Base-by-base conservation (phyloP, 371 early-diverging fungal species). In the Blyttiomyces sp. region DNA sequence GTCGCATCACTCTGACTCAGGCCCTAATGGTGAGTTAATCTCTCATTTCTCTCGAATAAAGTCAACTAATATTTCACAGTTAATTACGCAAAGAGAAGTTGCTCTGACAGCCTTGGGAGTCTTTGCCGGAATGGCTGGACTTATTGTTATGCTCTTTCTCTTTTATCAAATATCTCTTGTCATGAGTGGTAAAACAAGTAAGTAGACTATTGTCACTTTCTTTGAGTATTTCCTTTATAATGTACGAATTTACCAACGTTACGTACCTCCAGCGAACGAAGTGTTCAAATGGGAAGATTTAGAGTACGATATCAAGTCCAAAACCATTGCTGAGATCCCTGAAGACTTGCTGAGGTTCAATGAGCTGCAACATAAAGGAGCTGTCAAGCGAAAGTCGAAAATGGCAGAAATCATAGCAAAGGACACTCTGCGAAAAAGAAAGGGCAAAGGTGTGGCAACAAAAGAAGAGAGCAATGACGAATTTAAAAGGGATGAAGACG, bases 241-340 rank as follows among this genome's bases (percentile, higher is more conserved):
- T 23, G 7, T 21, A 23, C 28, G 16, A 50, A 3, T 19, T 45
- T 42, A 5, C 31, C 49, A 42, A 32, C 16, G 34, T 55, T n/a
- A n/a, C n/a, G n/a, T n/a, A 54, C 19, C 4, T 23, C 16, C 53
- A 74, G 77, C 79, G 31, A 79, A 79, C 51, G 79, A 79, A 54
- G 24, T 49, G 2, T 79, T 79, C 66, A 79, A 79, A 57, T 79
- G 79, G 79, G 74, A 73, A 16, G 79, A 79, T 50, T 31, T 79
- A 23, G 61, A 51, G 2, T 62, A 63, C 39, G 76, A 75, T 28
- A 58, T 75, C 9, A 50, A 66, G 31, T 19, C 54, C 23, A 46
- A 61, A 6, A 30, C 54, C 13, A 49, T 73, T 17, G 56, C 45
- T 35, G 43, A 58, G 17, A 61, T 73, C 19, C 59, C 69, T 2